Conservation (phyloP, 2,329 filamentous ascomycete species). For the Aspergillus aculeatus region DNA sequence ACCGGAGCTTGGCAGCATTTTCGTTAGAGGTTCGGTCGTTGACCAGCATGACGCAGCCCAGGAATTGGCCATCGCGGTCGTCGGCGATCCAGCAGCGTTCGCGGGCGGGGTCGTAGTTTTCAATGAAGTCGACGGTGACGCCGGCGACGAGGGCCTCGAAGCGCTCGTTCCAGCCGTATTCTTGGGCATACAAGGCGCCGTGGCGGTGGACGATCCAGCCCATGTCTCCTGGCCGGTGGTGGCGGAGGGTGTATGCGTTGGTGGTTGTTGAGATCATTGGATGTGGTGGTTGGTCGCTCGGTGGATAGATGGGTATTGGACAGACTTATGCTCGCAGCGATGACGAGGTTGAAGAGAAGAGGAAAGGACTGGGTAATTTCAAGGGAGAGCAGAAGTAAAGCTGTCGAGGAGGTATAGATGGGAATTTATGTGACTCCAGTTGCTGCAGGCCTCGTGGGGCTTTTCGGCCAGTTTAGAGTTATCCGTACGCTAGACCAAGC, state of each 20-base stretch:
- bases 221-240: slow-evolving; percentile 24
- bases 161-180: slow-evolving; percentile 22
- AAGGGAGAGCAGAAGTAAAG: too few species aligned
- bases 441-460: too few species aligned
- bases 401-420: too few species aligned
- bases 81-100: slow-evolving; percentile 31
- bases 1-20: slow-evolving; percentile 24
- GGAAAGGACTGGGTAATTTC: too few species aligned
- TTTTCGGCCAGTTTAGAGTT: too few species aligned
- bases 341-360: too few species aligned
- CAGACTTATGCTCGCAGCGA: rapidly evolving
- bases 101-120: slow-evolving; percentile 18
- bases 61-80: slow-evolving; percentile 11
- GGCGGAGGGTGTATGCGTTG: slow-evolving; percentile 14
- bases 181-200: slow-evolving; percentile 20
- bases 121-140: slow-evolving; percentile 23
- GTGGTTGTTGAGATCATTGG: too few species aligned
- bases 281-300: too few species aligned
- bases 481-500: too few species aligned
- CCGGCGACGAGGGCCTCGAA: slow-evolving; percentile 22
- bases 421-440: too few species aligned
- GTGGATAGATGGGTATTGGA: too few species aligned
- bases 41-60: slow-evolving; percentile 28
- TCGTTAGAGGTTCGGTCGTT: slow-evolving; percentile 14
- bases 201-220: slow-evolving; percentile 26